Base-by-base conservation (phyloP, 1,139 yeast species). In the Debaryomyces udenii region DNA sequence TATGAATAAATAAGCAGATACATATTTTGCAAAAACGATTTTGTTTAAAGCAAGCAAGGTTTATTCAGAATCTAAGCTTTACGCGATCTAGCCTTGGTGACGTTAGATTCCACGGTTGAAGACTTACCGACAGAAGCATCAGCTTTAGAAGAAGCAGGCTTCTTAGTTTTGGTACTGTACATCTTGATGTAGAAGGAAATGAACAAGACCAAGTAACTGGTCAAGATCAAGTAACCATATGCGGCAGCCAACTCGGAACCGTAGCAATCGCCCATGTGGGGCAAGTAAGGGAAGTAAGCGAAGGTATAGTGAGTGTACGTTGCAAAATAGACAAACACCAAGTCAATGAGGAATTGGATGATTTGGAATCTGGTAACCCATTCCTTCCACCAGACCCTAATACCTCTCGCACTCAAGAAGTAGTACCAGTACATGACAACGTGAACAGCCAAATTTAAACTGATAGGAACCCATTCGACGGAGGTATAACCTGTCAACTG, bases 341-440 rank as follows among this genome's bases (percentile, higher is more conserved):
- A 79, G 66, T 93, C 99, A 58, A 93, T 77, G 57, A 93, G 74
- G 59, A 93, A 93, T 72, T 93, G 99, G 57, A 87, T 79, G 68
- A 93, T 93, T 74, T 93, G 99, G 78, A 88, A 83, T 53, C 96
- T 80, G 39, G 99, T 93, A 55, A 93, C 97, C 97, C 97, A 93
- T 71, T 91, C 96, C 71, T 93, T 93, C 99, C 99, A 93, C 98
- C 98, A 91, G 45, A 93, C 97, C 56, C 93, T 83, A 62, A 91
- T 87, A 46, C 96, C 96, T 65, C 96, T 80, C 13, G 98, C 89
- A 52, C 93, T 79, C 58, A 93, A 76, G 79, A 90, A 91, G 76
- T 93, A 93, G 79, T 93, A 93, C 87, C 91, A 93, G 80, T 93
- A 93, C 99, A 93, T 93, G 53, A 93, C 84, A 38, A 93, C 96